These are phyloP conservation scores for Sugiyamaella japonica DNA, from an alignment of 1,139 yeast genomes.

Conservation along the genomic window DNA sequence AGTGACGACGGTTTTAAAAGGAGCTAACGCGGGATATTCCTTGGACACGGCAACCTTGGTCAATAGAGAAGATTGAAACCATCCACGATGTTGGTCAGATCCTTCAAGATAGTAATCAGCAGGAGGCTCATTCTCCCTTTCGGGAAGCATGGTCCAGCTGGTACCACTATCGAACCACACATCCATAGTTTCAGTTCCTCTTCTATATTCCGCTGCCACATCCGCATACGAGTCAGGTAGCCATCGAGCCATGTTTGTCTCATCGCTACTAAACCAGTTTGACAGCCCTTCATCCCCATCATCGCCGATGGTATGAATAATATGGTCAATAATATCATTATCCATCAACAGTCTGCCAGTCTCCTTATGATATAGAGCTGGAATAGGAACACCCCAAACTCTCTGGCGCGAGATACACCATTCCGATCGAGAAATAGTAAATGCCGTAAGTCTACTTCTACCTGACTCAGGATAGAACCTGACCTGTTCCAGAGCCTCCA, in stretches of 20 bases:
- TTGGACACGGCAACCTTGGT: constrained; percentile 61
- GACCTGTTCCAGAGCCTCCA: constrained; percentile 60
- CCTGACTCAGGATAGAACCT: constrained; percentile 75
- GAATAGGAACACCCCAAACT: constrained; percentile 99
- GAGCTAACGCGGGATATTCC: constrained; percentile 46
- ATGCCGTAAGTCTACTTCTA: constrained; percentile 64
- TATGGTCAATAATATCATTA: constrained; percentile 51
- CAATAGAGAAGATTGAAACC: constrained; percentile 94
- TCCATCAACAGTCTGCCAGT: constrained; percentile 62
- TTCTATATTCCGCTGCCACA: constrained; percentile 38
- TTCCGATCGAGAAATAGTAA: constrained; percentile 76
- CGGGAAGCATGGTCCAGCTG: constrained; percentile 72
- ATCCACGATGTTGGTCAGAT: constrained; percentile 95
- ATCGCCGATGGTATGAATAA: constrained; percentile 54
- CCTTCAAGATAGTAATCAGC: constrained; percentile 92
- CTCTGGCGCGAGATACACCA: constrained; percentile 99
- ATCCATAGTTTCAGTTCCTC: constrained; percentile 92
- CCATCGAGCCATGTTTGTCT: constrained; percentile 63
- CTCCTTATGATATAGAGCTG: constrained; percentile 66
- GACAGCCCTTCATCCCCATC: constrained; percentile 58
- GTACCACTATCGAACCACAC: constrained; percentile 99
- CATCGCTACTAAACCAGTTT: constrained; percentile 56
- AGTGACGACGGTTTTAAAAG: constrained; percentile 74
- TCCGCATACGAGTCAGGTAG: constrained; percentile 50
- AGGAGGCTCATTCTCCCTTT: constrained; percentile 38